phyloP scores from a whole-genome alignment of 1,284 basidiomycete genomes.

The Trichosporon sp. region DNA sequence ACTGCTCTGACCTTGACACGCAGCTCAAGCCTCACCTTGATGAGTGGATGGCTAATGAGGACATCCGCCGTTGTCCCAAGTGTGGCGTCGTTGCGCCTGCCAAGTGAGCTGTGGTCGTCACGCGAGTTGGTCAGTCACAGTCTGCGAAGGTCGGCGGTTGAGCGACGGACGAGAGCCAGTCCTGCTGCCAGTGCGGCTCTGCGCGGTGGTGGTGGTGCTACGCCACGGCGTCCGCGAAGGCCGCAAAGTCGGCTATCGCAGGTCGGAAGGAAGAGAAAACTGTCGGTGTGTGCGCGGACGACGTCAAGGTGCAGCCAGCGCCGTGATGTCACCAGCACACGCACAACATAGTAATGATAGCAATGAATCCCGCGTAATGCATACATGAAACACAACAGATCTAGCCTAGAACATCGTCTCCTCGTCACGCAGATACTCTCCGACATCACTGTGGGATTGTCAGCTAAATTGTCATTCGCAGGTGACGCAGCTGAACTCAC shows the following conservation, averaged over 20 bases:
- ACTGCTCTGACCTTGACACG: conserved; percentile 84
- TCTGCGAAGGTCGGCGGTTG: too few species aligned
- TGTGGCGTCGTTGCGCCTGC: conserved; percentile 62
- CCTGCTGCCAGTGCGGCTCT: too few species aligned
- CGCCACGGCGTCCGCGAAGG: too few species aligned
- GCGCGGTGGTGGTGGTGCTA: too few species aligned
- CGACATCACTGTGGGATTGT: conserved; percentile 72
- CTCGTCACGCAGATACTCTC: conserved; percentile 93
- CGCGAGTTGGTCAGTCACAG: background rate
- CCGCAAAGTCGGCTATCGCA: background rate
- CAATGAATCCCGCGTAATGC: conserved; percentile 11
- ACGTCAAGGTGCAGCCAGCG: too few species aligned
- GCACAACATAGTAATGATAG: background rate
- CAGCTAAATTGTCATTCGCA: background rate
- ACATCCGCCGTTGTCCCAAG: conserved; percentile 60
- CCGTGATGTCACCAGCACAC: background rate
- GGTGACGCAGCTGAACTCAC: conserved; percentile 52
- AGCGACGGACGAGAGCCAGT: too few species aligned
- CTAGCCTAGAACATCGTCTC: conserved; percentile 52
- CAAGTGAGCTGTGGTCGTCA: conserved; percentile 16
- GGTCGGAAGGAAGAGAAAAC: background rate
- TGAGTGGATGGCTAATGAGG: conserved; percentile 61
- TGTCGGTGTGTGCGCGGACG: background rate
- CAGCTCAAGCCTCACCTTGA: conserved; percentile 90
- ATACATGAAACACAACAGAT: conserved; percentile 19